These are phyloP conservation scores for Hsuehochloa calcarea DNA, from an alignment of 176 grass and related monocot genomes.

Conservation along the genomic window DNA sequence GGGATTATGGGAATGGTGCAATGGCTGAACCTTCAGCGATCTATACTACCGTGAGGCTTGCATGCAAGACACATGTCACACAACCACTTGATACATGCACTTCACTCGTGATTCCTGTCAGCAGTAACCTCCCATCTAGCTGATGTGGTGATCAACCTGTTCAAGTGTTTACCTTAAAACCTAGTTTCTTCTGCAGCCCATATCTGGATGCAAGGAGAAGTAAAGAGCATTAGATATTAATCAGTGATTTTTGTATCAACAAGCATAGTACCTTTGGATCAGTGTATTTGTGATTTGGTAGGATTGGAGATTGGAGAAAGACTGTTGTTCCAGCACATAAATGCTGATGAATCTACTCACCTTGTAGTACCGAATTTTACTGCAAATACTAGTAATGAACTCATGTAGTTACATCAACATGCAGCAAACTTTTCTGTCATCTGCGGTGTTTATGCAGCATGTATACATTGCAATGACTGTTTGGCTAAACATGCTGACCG, in stretches of 20 bases:
- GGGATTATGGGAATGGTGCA: slow-evolving; percentile 84
- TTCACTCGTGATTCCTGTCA: neutral
- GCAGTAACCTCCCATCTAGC: slow-evolving; percentile 9
- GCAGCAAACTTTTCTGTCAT: neutral
- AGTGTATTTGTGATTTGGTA: neutral
- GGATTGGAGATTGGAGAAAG: neutral
- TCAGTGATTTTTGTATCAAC: neutral
- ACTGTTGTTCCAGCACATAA: neutral
- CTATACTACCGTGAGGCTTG: slow-evolving; percentile 51
- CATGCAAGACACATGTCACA: slow-evolving; percentile 33
- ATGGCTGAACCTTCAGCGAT: slow-evolving; percentile 83
- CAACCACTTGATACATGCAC: neutral
- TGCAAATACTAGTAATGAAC: neutral
- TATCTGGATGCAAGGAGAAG: neutral
- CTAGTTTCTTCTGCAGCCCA: neutral
- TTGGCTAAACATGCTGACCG: neutral
- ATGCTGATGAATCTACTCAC: neutral
- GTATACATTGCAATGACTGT: neutral
- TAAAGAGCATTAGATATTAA: slow-evolving; percentile 4
- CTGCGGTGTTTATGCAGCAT: neutral
- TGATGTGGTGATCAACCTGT: neutral
- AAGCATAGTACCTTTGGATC: neutral
- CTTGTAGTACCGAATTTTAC: neutral
- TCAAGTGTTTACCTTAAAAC: neutral
- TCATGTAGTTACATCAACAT: neutral